phyloP scores from a whole-genome alignment of 1,284 basidiomycete genomes.

The Phenoliferia sp. region DNA sequence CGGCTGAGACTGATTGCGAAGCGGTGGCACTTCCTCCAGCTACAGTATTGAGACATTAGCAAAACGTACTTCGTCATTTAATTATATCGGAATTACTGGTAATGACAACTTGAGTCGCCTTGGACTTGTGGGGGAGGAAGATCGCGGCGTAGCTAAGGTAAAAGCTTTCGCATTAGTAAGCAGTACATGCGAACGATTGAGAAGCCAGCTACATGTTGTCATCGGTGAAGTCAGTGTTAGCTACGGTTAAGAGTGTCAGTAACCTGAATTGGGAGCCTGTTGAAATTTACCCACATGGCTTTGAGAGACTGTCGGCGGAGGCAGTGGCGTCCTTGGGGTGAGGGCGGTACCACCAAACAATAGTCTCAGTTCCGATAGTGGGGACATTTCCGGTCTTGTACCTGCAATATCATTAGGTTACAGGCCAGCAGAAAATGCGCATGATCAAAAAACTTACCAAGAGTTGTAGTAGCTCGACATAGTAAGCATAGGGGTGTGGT shows the following conservation, averaged over 20 bases:
- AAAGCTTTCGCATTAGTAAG: too few species aligned
- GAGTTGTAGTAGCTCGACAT: conserved; percentile 7
- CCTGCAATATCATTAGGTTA: neutral
- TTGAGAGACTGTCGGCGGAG: neutral
- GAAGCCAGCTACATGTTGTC: neutral
- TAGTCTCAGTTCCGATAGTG: neutral
- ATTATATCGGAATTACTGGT: neutral
- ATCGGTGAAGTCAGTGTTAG: neutral
- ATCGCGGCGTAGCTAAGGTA: neutral
- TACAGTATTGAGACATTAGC: neutral
- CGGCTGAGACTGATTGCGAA: neutral
- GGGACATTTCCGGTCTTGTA: neutral
- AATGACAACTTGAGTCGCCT: neutral
- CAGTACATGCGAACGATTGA: too few species aligned
- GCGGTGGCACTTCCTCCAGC: neutral
- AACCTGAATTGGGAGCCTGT: too few species aligned
- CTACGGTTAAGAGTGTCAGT: too few species aligned
- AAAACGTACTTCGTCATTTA: neutral
- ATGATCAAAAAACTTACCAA: conserved; percentile 7
- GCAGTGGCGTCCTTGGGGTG: neutral
- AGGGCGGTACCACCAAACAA: neutral
- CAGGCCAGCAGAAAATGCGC: neutral
- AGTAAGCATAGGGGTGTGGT: conserved; percentile 9
- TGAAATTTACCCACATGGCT: too few species aligned
- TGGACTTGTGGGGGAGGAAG: neutral